Base-by-base conservation (phyloP, 805 yeast genomes). In the Deakozyma indianensis region DNA sequence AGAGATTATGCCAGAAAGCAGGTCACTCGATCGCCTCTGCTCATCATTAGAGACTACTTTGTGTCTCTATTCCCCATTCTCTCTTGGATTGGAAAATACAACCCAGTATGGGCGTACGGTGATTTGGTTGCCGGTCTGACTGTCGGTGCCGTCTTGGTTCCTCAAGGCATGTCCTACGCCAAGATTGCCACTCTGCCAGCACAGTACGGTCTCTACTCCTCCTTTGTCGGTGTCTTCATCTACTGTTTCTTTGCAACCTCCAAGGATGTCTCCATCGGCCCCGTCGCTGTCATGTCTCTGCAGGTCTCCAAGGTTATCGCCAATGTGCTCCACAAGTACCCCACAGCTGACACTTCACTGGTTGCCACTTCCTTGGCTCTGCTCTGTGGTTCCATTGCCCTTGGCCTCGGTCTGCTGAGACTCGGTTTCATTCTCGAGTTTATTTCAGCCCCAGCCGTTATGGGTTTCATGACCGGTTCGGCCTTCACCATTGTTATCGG, bases 111-210 rank as follows among this genome's bases (percentile, higher is more conserved):
- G 96, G 65, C 80, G 15, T 75, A 76, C 47, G 75, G 85, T 24
- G 96, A 88, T 63, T 62, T 88, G 50, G 78, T 87, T 46, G 95
- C 96, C 1, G 96, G 96, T 60, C 71, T 88, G 48, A 85, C 96
- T 1, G 95, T 88, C 20, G 96, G 96, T 41, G 78, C 83, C 50
- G 96, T 88, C 18, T 71, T 87, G 52, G 95, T 88, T 24, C 96
- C 96, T 2, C 96, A 88, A 63, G 79, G 92, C 2, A 88, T 88
- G 96, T 87, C 96, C 0, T 88, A 88, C 59, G 96, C 96, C 5
- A 78, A 75, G 57, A 66, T 88, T 50, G 96, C 96, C 3, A 78
- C 83, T 3, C 71, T 88, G 49, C 69, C 78, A 3, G 77, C 95
- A 3, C 81, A 87, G 61, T 88, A 79, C 55, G 96, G 96, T 43